Evolutionary conservation across 2,329 filamentous ascomycete species (phyloP).

Genomic region (Epichloe scottii): DNA sequence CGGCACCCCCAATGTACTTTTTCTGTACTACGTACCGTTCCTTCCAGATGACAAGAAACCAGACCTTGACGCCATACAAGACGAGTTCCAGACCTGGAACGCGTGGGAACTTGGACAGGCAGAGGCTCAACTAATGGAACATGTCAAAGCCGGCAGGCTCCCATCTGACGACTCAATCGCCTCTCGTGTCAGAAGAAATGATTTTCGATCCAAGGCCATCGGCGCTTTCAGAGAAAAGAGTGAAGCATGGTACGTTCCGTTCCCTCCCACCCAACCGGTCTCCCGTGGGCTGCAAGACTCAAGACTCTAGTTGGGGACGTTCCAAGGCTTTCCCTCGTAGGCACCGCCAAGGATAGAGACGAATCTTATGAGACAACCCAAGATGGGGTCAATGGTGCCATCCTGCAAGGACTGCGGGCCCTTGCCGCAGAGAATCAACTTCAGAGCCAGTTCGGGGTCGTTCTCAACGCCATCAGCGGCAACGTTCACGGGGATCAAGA

Average conservation of each 20-base stretch:
- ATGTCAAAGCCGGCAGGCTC: neutral
- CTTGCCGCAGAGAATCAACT: neutral
- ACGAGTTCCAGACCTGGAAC: slow-evolving; percentile 5
- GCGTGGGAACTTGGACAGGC: slow-evolving; percentile 5
- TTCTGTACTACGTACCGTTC: slow-evolving; percentile 1
- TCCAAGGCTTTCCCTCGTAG: no score
- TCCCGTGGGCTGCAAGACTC: neutral
- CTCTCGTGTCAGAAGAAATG: slow-evolving; percentile 1
- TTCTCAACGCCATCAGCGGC: neutral
- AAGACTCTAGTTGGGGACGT: no score
- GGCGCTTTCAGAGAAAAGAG: neutral
- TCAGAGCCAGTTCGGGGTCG: neutral
- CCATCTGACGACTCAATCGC: slow-evolving; percentile 4
- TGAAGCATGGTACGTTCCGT: neutral
- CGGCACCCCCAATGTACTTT: slow-evolving; percentile 1
- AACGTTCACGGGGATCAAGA: neutral
- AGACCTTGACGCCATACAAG: neutral
- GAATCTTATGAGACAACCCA: neutral
- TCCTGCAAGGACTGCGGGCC: neutral
- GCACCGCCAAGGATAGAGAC: no score
- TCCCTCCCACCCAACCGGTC: neutral
- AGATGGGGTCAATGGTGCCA: neutral
- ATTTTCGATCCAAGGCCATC: slow-evolving; percentile 3
- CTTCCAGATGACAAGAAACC: neutral
- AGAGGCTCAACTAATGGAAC: neutral